Evolutionary conservation across 2,329 filamentous ascomycete genomes (phyloP), one percentile per base, ranked within the genome.

Genomic region (Venturia pyrina): DNA sequence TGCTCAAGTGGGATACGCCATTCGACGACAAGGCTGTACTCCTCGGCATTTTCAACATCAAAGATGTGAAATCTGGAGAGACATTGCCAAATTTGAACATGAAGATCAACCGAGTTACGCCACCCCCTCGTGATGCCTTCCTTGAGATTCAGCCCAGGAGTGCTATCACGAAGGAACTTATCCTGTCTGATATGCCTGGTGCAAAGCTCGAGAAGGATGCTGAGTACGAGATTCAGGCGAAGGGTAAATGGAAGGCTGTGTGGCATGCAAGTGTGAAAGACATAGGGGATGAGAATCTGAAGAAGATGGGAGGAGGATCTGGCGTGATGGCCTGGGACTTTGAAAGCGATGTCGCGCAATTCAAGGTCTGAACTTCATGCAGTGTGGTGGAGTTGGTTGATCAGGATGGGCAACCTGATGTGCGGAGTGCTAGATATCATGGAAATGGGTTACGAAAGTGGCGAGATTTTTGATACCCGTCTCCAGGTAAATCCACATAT

Each of bases 1-100:
- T 79, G 8, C 69, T 77, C 32, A 75, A 72, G 68, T 79, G 77
- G 77, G 72, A 74, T 60, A 76, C 76, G 1, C 77, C 77, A 5
- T 69, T 79, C 53, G 78, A 79, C 66, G 67, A 71, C 1, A 69
- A 73, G 44, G 76, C 76, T 11, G 65, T 75, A 21, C 75, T 75
- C 24, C 73, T 75, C 3, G 77, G 77, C 19, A 71, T 78, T 5
- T 75, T 79, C 67, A 72, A 67, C 17, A 69, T 78, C 32, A 66
- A 68, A 6, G 68, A 77, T 61, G 68, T 66, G 19, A 69, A 69
- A 0, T 72, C 71, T 5, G 73, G 71, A 0, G 66, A 73, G 5
- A 70, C 72, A 44, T 67, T 78, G 7, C 61, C 71, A 48, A 73
- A 73, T 4, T 67, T 73, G 15, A 68, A 71, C 4, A 57, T 78